A percentile compares a stretch with the other conserved stretches of the same genome.
phyloP scores from a whole-genome alignment of 2,329 filamentous ascomycete genomes.

The Stagonosporopsis tanaceti region DNA sequence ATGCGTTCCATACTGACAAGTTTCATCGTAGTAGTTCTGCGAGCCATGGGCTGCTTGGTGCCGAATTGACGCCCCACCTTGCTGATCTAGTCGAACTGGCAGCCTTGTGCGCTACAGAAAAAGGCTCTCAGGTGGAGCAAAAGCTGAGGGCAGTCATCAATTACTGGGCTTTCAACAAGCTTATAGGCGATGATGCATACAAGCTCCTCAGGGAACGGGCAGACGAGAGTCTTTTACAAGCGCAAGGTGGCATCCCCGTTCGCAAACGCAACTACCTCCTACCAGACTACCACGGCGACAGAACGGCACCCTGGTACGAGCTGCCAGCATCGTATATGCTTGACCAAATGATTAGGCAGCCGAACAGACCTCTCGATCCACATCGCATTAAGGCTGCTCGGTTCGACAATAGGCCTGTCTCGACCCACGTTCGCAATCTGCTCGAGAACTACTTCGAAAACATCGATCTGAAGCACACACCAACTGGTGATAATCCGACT shows the following conservation, averaged over 20 bases:
- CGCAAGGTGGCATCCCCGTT: conserved; percentile 39
- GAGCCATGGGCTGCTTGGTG: conserved; percentile 21
- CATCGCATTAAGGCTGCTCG: conserved; percentile 68
- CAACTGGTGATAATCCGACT: conserved; percentile 51
- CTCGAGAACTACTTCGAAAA: conserved; percentile 73
- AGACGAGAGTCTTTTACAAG: conserved; percentile 52
- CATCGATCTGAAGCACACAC: conserved; percentile 58
- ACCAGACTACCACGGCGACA: conserved; percentile 79
- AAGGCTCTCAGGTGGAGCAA: conserved; percentile 69
- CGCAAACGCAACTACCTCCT: conserved; percentile 71
- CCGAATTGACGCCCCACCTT: conserved; percentile 63
- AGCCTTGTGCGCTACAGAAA: conserved; percentile 62
- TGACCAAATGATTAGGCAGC: conserved; percentile 79
- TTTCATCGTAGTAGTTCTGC: conserved; percentile 27
- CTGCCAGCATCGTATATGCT: conserved; percentile 83
- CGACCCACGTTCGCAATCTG: conserved; percentile 73
- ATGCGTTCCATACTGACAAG: conserved; percentile 68
- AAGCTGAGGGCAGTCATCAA: conserved; percentile 67
- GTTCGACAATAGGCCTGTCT: conserved; percentile 72
- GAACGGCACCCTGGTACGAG: conserved; percentile 78
- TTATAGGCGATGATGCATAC: conserved; percentile 65
- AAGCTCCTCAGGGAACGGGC: conserved; percentile 67
- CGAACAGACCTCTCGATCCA: conserved; percentile 75
- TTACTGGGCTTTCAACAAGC: conserved; percentile 74
- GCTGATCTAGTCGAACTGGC: conserved; percentile 67